Evolutionary conservation across 2,329 filamentous ascomycete species (phyloP).

Genomic region (Sclerotinia sclerotiorum): DNA sequence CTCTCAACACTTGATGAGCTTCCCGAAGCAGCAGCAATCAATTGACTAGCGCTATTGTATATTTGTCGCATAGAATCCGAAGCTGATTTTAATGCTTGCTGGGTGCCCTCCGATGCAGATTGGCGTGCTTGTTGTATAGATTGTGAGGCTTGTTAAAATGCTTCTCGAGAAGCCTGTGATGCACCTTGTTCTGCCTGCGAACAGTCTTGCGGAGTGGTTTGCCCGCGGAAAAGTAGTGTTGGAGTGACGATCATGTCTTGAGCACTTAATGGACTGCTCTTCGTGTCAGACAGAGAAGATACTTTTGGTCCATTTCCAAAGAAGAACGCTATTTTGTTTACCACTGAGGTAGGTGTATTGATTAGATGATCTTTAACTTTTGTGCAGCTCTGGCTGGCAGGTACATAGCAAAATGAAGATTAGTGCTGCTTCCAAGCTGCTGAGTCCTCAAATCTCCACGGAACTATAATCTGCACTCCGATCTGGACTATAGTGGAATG

Average conservation of each 20-base stretch:
- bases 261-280: neutral
- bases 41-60: constrained; percentile 30
- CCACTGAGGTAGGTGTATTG: neutral
- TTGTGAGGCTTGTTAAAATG: constrained; percentile 31
- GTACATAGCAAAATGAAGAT: neutral
- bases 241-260: constrained; percentile 33
- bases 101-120: constrained; percentile 32
- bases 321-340: neutral
- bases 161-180: constrained; percentile 32
- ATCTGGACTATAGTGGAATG: too few relatives aligned
- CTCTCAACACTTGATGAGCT: constrained; percentile 32
- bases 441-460: neutral
- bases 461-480: neutral
- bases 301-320: neutral
- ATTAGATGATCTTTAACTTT: neutral
- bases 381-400: too few relatives aligned
- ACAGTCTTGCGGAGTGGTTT: constrained; percentile 26
- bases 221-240: constrained; percentile 33
- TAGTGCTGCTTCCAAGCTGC: neutral
- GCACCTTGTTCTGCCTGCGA: constrained; percentile 34
- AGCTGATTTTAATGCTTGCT: constrained; percentile 32
- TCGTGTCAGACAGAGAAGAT: too few relatives aligned
- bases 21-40: constrained; percentile 34
- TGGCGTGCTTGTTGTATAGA: constrained; percentile 31
- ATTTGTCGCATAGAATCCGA: constrained; percentile 31